phyloP scores from a whole-genome alignment of 495 filamentous ascomycete species.

The Oidiodendron maius region DNA sequence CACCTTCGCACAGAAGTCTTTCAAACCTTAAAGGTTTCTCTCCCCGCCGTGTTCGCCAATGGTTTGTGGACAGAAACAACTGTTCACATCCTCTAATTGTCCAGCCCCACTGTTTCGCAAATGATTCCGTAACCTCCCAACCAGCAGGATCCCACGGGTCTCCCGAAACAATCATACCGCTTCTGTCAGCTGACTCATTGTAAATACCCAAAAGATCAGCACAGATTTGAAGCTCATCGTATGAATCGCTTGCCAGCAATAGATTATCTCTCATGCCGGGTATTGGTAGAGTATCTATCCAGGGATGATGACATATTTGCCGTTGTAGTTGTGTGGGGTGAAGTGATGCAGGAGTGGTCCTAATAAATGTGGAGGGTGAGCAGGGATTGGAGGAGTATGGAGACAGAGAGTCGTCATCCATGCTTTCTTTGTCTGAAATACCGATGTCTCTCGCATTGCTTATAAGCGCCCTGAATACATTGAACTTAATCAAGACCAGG shows the following conservation, averaged over 20 bases:
- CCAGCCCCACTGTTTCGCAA: conserved; percentile 21
- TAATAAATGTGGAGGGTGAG: neutral
- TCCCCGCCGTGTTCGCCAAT: conserved; percentile 18
- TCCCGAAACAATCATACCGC: conserved; percentile 20
- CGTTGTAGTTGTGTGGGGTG: conserved; percentile 19
- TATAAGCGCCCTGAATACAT: conserved; percentile 15
- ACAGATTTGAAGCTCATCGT: conserved; percentile 13
- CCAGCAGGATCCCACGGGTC: conserved; percentile 18
- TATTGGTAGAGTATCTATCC: conserved; percentile 21
- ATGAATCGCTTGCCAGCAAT: conserved; percentile 6
- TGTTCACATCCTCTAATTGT: conserved; percentile 17
- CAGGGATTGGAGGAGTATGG: conserved; percentile 2
- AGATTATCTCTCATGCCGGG: conserved; percentile 22
- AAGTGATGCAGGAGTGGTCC: conserved; percentile 3
- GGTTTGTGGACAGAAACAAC: conserved; percentile 18
- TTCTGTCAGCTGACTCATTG: neutral
- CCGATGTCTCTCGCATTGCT: conserved; percentile 6
- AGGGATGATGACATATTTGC: conserved; percentile 17
- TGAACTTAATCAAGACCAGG: conserved; percentile 16
- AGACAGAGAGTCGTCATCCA: conserved; percentile 10
- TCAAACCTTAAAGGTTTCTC: conserved; percentile 17
- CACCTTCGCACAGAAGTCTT: neutral
- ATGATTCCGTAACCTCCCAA: conserved; percentile 22
- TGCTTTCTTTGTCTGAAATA: neutral
- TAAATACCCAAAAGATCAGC: conserved; percentile 10